Evolutionary conservation across 495 filamentous ascomycete genomes (phyloP), one percentile per base, ranked within the genome.

Genomic region (Talaromyces stipitatus): DNA sequence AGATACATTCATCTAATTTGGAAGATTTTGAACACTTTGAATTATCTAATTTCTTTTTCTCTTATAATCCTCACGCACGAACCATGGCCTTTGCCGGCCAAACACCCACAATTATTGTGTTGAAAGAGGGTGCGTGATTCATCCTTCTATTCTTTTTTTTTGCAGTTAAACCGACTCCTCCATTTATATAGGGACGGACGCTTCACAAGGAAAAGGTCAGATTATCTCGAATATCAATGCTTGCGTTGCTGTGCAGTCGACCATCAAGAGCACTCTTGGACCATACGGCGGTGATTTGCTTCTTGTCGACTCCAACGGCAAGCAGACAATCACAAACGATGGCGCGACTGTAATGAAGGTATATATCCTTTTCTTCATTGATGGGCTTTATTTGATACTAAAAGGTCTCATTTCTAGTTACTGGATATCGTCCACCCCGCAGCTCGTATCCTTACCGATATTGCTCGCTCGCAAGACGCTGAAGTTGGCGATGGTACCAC

Each of bases 321-420:
- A 72, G 69, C 91, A 95, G 76, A 98, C 94, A 61, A 97, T 98
- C 65, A 98, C 94, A 50, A 98, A 98, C 72, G 94, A 98, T 82
- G 94, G 94, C 66, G 94, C 94, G 43, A 98, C 94, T 22, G 94
- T 97, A 43, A 98, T 98, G 94, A 97, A 96, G 84, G 91, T 92
- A 68, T 38, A 24, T 52, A n/a, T 23, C 12, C 12, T 41, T 6
- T 23, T 6, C 16, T 23, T 47, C 11, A 30, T 29, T 30, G 3
- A 41, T n/a, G 12, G 43, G 41, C 26, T n/a, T 38, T 22, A 27
- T 16, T 10, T 27, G n/a, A 20, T 11, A 51, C 54, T 22, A 22
- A 22, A n/a, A n/a, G n/a, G 3, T 0, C 16, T 33, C 20, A 22
- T 11, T 5, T 46, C 33, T 16, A 96, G 91, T 86, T 98, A 41